Evolutionary conservation across 2,329 filamentous ascomycete genomes (phyloP).

Genomic region (Paramyrothecium roridum): DNA sequence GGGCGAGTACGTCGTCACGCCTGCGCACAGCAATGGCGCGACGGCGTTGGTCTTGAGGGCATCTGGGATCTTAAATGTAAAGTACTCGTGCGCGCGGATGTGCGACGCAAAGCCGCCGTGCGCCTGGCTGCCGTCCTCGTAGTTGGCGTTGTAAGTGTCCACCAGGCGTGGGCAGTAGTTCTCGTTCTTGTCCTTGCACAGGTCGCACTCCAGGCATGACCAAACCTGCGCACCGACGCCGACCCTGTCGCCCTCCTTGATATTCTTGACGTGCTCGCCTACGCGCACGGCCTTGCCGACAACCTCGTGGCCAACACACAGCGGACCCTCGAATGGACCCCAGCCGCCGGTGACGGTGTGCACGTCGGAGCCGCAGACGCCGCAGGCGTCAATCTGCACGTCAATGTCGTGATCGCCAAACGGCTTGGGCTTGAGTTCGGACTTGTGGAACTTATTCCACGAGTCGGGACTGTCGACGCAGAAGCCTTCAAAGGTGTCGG

Average conservation of each 20-base stretch:
- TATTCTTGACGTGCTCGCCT: conserved; percentile 39
- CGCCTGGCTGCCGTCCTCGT: conserved; percentile 54
- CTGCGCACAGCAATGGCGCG: conserved; percentile 74
- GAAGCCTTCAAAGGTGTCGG: conserved; percentile 40
- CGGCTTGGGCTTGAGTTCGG: conserved; percentile 32
- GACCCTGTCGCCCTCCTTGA: conserved; percentile 62
- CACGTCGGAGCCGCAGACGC: conserved; percentile 60
- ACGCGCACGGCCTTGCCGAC: conserved; percentile 51
- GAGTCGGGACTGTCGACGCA: conserved; percentile 37
- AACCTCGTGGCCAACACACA: conserved; percentile 57
- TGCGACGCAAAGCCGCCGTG: conserved; percentile 62
- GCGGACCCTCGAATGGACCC: conserved; percentile 42
- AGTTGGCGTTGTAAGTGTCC: conserved; percentile 57
- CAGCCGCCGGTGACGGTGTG: conserved; percentile 57
- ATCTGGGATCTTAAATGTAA: conserved; percentile 58
- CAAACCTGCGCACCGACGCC: conserved; percentile 60
- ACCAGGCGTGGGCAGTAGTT: conserved; percentile 46
- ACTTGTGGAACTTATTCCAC: conserved; percentile 37
- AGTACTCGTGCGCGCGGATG: conserved; percentile 51
- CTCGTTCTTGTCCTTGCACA: conserved; percentile 45
- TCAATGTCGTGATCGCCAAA: conserved; percentile 47
- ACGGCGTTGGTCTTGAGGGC: conserved; percentile 43
- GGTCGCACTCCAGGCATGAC: conserved; percentile 49
- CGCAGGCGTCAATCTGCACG: conserved; percentile 68
- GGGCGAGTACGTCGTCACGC: conserved; percentile 71